phyloP scores from a whole-genome alignment of 441 rosid species.

The Populus tomentosa region DNA sequence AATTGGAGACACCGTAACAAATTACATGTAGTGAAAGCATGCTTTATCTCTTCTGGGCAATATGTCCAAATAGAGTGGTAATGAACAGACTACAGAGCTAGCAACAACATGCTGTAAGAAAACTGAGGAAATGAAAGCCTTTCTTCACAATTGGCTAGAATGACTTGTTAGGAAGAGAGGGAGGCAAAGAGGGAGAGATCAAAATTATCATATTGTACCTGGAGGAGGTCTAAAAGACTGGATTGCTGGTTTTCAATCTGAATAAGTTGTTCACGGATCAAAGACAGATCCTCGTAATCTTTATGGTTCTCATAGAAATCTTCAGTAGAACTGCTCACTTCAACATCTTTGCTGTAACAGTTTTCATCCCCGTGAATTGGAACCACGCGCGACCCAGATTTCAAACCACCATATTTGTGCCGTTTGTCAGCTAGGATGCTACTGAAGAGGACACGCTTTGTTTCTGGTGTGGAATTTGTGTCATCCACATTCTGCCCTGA shows the following conservation, averaged over 20 bases:
- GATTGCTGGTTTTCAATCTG: slow-evolving; percentile 89
- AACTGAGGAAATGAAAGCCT: neutral
- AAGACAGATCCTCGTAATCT: slow-evolving; percentile 63
- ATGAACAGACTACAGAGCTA: neutral
- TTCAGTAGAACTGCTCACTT: slow-evolving; percentile 25
- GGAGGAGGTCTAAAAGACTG: slow-evolving; percentile 70
- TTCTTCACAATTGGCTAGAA: neutral
- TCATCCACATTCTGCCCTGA: slow-evolving; percentile 25
- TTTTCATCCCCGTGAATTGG: slow-evolving; percentile 48
- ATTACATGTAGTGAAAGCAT: neutral
- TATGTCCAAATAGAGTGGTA: neutral
- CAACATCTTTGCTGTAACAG: slow-evolving; percentile 26
- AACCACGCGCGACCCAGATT: slow-evolving; percentile 68
- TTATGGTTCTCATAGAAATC: slow-evolving; percentile 45
- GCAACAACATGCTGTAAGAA: neutral
- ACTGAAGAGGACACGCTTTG: slow-evolving; percentile 52
- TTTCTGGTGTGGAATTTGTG: slow-evolving; percentile 35
- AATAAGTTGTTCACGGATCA: slow-evolving; percentile 72
- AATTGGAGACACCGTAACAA: neutral
- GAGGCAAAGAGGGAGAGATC: neutral
- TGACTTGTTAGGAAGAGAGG: neutral
- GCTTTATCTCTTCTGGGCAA: neutral
- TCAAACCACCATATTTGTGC: slow-evolving; percentile 44
- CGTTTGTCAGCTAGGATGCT: slow-evolving; percentile 30
- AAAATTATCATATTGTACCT: slow-evolving; percentile 42